Evolutionary conservation across 305 asterid genomes (phyloP), one percentile per base, ranked within the genome.

Genomic region (Solanum hybrid): DNA sequence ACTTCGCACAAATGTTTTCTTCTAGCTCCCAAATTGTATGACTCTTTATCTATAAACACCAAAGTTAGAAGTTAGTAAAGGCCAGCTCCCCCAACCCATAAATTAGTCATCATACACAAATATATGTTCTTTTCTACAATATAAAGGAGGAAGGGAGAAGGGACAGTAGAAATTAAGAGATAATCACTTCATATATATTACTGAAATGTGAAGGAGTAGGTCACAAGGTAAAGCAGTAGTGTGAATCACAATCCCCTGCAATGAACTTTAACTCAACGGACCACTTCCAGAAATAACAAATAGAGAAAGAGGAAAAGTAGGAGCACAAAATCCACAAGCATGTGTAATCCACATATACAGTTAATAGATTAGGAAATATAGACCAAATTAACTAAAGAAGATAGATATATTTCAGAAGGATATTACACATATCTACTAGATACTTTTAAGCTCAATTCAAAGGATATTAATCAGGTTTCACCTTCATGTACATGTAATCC

Each of bases 401-500:
- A 89, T 36, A 85, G 10, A 36, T 36, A 41, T 36, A 79, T 10
- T 79, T 36, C 85, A 1, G 85, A 36, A 78, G 83, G 41, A 4
- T 78, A n/a, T 79, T 79, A 79, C 85, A 79, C 85, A 36, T 41
- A 81, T 13, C 79, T 8, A 37, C 38, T 27, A 85, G 41, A 79
- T 76, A 79, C 33, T 24, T 36, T 73, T 37, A 36, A 61, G 38
- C 70, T 65, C 82, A 68, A 80, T 82, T 31, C 75, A 24, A 72
- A 73, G 27, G 38, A 87, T 33, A 87, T 36, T 51, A 51, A 86
- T 51, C 36, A 87, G 31, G 32, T 26, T 88, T 91, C 79, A 96
- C 99, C 98, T 97, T 95, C 98, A 95, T 94, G 95, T 96, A 96
- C 94, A 95, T 93, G 92, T 72, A 91, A 93, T 96, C 98, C 31